Conservation (phyloP, 176 grass and related monocot species). For the Miscanthus lutarioriparius region DNA sequence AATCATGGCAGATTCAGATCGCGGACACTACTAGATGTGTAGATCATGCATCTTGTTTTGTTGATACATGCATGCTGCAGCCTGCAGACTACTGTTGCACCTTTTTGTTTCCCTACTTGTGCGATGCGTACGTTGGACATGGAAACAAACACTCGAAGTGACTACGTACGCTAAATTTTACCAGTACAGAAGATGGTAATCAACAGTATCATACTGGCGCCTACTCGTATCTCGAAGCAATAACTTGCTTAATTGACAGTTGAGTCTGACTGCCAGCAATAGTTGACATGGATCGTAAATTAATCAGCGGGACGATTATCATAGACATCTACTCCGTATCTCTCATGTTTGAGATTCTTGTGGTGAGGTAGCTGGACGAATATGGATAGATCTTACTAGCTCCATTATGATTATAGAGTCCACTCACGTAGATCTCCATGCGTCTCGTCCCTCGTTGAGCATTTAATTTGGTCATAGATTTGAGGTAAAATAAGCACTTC, state of each 20-base stretch:
- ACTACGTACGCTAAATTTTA: not conserved
- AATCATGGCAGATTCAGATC: not conserved
- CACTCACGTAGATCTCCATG: slow-evolving; percentile 1
- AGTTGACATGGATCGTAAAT: not conserved
- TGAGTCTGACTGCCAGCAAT: not conserved
- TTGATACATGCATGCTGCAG: not conserved
- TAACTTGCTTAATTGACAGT: not conserved
- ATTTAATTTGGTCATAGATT: not conserved
- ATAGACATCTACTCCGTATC: too few species aligned
- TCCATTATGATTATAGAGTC: not conserved
- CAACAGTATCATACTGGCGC: not conserved
- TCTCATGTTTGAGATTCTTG: not conserved
- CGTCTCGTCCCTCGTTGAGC: not conserved
- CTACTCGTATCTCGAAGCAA: not conserved
- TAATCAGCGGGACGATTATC: not conserved
- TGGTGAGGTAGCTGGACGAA: not conserved
- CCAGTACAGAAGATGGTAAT: not conserved
- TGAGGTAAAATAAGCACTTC: not conserved
- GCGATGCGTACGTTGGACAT: not conserved
- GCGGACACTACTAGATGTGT: too few species aligned
- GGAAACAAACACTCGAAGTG: not conserved
- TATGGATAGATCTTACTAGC: not conserved
- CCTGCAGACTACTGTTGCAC: not conserved
- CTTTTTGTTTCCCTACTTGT: not conserved
- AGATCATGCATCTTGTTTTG: not conserved